phyloP scores from a whole-genome alignment of 2,329 filamentous ascomycete genomes.

The Fonsecaea monophora region DNA sequence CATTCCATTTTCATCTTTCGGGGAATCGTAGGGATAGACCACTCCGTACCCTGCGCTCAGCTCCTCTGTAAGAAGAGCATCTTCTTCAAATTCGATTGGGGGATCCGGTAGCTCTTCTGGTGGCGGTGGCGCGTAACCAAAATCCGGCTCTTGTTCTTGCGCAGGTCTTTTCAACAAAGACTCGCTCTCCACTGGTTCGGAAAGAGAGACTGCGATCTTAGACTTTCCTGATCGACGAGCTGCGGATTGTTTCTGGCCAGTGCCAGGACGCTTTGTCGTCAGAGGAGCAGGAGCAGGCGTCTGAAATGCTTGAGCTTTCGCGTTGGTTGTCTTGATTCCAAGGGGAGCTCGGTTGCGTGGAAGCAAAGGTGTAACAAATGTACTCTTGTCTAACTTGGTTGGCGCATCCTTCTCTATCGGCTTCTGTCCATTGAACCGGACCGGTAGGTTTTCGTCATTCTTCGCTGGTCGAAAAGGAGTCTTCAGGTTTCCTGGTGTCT shows the following conservation, averaged over 20 bases:
- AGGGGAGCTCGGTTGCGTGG: conserved; percentile 78
- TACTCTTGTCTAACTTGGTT: conserved; percentile 64
- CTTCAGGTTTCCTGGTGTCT: conserved; percentile 81
- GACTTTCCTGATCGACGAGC: conserved; percentile 66
- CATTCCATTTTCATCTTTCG: conserved; percentile 63
- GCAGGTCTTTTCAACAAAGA: conserved; percentile 50
- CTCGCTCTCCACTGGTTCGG: conserved; percentile 46
- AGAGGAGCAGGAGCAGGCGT: conserved; percentile 68
- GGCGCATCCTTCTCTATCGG: conserved; percentile 60
- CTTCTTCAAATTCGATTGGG: conserved; percentile 54
- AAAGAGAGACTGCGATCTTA: conserved; percentile 55
- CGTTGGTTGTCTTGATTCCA: conserved; percentile 95
- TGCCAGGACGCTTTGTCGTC: conserved; percentile 67
- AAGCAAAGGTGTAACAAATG: conserved; percentile 78
- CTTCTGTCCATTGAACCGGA: conserved; percentile 65
- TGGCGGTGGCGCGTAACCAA: conserved; percentile 87
- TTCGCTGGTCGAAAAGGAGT: conserved; percentile 79
- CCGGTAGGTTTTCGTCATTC: conserved; percentile 83
- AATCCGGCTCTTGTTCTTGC: conserved; percentile 69
- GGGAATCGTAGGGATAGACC: conserved; percentile 55
- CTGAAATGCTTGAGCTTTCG: conserved; percentile 74
- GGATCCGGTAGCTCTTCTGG: conserved; percentile 57
- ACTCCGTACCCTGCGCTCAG: conserved; percentile 59
- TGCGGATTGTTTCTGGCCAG: conserved; percentile 65
- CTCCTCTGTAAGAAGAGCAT: conserved; percentile 61